Evolutionary conservation across 768 basidiomycete genomes (phyloP).

Genomic region (Hypholoma sublateritium): DNA sequence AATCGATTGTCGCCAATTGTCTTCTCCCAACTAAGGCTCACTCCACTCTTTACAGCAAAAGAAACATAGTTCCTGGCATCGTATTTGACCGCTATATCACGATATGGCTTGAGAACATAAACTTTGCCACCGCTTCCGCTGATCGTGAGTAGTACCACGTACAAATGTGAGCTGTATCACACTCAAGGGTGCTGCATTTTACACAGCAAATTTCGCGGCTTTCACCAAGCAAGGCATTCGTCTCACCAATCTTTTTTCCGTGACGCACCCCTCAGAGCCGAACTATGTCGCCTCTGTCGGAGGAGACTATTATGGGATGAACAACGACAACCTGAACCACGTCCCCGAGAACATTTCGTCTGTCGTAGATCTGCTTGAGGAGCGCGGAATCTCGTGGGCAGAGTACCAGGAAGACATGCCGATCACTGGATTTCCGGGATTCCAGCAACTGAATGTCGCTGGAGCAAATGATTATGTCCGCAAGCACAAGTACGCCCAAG

Average conservation of each 20-base stretch:
- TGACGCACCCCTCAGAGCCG: slow-evolving; percentile 63
- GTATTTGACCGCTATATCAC: slow-evolving; percentile 30
- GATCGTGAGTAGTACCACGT: slow-evolving; percentile 14
- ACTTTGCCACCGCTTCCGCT: slow-evolving; percentile 36
- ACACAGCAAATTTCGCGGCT: slow-evolving; percentile 27
- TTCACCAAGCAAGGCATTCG: slow-evolving; percentile 51
- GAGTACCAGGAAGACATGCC: slow-evolving; percentile 64
- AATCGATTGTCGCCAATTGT: neutral
- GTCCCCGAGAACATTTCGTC: slow-evolving; percentile 52
- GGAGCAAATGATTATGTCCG: slow-evolving; percentile 28
- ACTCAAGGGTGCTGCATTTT: neutral
- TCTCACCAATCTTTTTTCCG: slow-evolving; percentile 43
- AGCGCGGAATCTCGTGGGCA: slow-evolving; percentile 57
- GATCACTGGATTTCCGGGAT: slow-evolving; percentile 43
- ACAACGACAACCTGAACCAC: slow-evolving; percentile 36
- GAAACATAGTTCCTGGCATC: slow-evolving; percentile 18
- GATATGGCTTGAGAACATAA: slow-evolving; percentile 67
- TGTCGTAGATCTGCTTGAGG: slow-evolving; percentile 59
- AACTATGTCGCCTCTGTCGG: slow-evolving; percentile 53
- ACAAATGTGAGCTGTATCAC: neutral
- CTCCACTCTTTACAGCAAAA: neutral
- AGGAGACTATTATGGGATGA: slow-evolving; percentile 55
- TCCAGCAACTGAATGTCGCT: slow-evolving; percentile 28
- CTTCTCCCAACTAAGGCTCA: too few relatives aligned
- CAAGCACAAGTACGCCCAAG: slow-evolving; percentile 27